phyloP scores from a whole-genome alignment of 345 rosid species.

The Combretum micranthum region DNA sequence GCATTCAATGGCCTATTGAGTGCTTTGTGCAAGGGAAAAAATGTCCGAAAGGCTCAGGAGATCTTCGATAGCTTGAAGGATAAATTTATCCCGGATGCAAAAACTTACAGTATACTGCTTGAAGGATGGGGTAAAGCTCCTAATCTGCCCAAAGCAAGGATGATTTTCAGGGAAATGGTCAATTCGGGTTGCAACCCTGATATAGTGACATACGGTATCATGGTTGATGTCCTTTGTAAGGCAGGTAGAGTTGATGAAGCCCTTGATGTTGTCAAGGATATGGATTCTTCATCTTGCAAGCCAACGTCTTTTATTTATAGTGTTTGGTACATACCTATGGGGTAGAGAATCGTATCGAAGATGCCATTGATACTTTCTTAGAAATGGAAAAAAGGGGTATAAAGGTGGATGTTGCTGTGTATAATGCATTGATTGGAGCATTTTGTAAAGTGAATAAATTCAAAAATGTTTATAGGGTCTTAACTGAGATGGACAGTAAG shows the following conservation, averaged over 20 bases:
- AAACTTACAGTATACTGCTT: slow-evolving; percentile 80
- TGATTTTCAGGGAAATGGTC: slow-evolving; percentile 65
- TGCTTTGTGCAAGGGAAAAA: slow-evolving; percentile 83
- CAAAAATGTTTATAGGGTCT: slow-evolving; percentile 59
- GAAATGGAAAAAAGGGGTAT: slow-evolving; percentile 78
- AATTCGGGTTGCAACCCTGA: slow-evolving; percentile 63
- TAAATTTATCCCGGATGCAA: slow-evolving; percentile 44
- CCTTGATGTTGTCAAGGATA: slow-evolving; percentile 50
- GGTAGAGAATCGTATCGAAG: slow-evolving; percentile 61
- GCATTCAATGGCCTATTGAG: slow-evolving; percentile 80
- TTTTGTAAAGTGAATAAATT: slow-evolving; percentile 66
- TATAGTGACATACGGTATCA: slow-evolving; percentile 75
- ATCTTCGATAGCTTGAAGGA: slow-evolving; percentile 61
- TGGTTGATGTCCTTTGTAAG: slow-evolving; percentile 84
- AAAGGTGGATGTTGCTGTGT: slow-evolving; percentile 59
- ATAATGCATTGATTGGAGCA: slow-evolving; percentile 72
- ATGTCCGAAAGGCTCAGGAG: slow-evolving; percentile 88
- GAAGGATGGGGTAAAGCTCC: slow-evolving; percentile 94
- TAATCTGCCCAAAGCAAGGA: slow-evolving; percentile 78
- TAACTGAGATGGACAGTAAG: slow-evolving; percentile 63
- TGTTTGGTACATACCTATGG: slow-evolving; percentile 81
- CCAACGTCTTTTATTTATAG: slow-evolving; percentile 80
- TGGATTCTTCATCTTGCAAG: slow-evolving; percentile 44
- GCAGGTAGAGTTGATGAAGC: slow-evolving; percentile 93
- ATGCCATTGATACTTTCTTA: slow-evolving; percentile 69